These are phyloP conservation scores for Aspergillus neoniger DNA, from an alignment of 2,329 filamentous ascomycete genomes.

Conservation along the genomic window DNA sequence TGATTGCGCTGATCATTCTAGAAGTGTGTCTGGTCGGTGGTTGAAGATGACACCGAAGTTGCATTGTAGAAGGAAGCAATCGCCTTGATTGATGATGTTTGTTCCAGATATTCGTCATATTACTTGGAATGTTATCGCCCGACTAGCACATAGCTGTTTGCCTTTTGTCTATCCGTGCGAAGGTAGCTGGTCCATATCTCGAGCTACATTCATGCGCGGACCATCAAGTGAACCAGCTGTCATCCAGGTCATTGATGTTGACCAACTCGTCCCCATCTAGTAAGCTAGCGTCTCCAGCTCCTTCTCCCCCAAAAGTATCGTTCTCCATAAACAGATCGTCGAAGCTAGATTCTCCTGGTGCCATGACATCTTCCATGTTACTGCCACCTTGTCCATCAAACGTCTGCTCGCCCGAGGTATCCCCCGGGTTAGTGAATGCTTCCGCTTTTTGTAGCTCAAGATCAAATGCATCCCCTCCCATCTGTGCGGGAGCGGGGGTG, in stretches of 20 bases:
- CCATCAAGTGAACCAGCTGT: conserved; percentile 42
- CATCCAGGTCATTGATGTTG: conserved; percentile 44
- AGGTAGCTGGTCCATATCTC: not conserved
- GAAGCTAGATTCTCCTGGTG: conserved; percentile 47
- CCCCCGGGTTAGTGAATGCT: conserved; percentile 23
- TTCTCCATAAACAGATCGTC: conserved; percentile 48
- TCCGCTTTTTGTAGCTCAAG: conserved; percentile 37
- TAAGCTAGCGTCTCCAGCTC: conserved; percentile 33
- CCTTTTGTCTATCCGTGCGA: not conserved
- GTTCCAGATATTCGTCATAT: not conserved
- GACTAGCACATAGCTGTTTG: not conserved
- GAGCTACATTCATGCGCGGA: not conserved
- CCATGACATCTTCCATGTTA: conserved; percentile 39
- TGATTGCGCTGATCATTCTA: not conserved
- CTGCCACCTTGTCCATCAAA: conserved; percentile 21
- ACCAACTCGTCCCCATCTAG: conserved; percentile 41
- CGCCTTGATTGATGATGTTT: not conserved
- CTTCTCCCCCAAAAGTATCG: conserved; percentile 38
- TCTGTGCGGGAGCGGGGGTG: conserved; percentile 31
- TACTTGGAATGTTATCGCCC: not conserved
- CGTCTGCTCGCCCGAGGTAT: conserved; percentile 19
- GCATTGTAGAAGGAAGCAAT: too few relatives aligned
- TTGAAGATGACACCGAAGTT: too few relatives aligned
- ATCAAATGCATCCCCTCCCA: conserved; percentile 40
- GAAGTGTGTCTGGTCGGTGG: not conserved